phyloP scores from a whole-genome alignment of 2,329 filamentous ascomycete genomes.

The Stagonosporopsis vannaccii region DNA sequence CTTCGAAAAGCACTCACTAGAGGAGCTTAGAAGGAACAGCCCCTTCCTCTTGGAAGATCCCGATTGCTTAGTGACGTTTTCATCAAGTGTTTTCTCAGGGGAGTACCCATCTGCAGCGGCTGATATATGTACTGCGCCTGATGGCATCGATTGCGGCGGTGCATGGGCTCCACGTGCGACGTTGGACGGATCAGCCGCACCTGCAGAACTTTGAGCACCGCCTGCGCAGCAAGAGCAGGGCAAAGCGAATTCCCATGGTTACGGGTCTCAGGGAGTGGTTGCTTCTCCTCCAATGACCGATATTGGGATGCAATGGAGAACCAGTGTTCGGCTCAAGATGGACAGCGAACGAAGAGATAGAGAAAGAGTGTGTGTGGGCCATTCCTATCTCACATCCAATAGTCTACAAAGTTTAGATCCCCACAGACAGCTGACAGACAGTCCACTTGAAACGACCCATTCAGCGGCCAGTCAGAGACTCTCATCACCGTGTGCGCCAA shows the following conservation, averaged over 20 bases:
- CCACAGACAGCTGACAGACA: not conserved
- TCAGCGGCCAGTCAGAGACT: constrained; percentile 6
- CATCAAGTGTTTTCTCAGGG: not conserved
- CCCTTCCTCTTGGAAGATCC: not conserved
- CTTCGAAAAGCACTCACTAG: not conserved
- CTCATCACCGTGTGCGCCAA: constrained; percentile 3
- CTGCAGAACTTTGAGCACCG: constrained; percentile 9
- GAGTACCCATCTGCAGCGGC: not conserved
- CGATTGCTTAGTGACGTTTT: not conserved
- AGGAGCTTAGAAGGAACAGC: not conserved
- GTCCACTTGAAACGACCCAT: constrained; percentile 10
- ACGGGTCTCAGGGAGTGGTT: not conserved
- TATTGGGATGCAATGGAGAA: not conserved
- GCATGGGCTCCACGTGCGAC: constrained; percentile 13
- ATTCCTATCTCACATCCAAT: not conserved
- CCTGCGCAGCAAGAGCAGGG: not conserved
- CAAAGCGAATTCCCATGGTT: not conserved
- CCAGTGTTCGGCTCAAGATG: not conserved
- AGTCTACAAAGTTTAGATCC: constrained; percentile 2
- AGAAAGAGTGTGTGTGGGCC: not conserved
- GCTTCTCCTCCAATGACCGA: not conserved
- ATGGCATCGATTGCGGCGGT: constrained; percentile 6
- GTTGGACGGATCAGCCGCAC: constrained; percentile 19
- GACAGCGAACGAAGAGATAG: too few relatives aligned
- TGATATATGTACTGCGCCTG: not conserved